Evolutionary conservation across 176 grass and related monocot species (phyloP).

Genomic region (Pontederia paniculata): DNA sequence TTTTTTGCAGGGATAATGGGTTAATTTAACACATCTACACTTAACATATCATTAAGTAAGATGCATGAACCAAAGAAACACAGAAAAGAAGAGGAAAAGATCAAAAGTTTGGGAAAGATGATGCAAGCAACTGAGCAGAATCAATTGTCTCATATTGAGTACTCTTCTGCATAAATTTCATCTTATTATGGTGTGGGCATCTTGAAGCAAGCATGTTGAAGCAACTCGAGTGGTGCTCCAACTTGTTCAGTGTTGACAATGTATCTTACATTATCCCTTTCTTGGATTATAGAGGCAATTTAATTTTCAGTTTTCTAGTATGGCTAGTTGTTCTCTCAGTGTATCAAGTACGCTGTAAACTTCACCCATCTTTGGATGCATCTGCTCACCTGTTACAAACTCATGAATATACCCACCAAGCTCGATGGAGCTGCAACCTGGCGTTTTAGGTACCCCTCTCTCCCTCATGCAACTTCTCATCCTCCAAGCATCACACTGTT

Average conservation of each 20-base stretch:
- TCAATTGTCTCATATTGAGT: too few species aligned
- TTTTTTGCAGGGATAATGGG: too few species aligned
- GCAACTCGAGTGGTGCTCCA: background rate
- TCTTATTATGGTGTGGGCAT: too few species aligned
- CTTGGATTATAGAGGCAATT: background rate
- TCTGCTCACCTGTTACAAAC: constrained; percentile 10
- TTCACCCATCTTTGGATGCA: constrained; percentile 8
- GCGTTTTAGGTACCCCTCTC: constrained; percentile 11
- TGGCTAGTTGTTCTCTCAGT: constrained; percentile 1
- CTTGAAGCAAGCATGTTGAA: background rate
- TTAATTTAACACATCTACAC: too few species aligned
- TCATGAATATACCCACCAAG: constrained; percentile 10
- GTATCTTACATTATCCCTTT: background rate
- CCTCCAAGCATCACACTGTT: constrained; percentile 4
- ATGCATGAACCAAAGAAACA: too few species aligned
- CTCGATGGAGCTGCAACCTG: constrained; percentile 24
- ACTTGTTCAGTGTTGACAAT: background rate
- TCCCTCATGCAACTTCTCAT: constrained; percentile 13
- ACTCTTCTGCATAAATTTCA: too few species aligned
- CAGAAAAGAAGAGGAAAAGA: too few species aligned
- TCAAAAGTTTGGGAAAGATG: too few species aligned
- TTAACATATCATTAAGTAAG: too few species aligned
- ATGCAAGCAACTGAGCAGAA: too few species aligned
- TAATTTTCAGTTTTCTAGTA: constrained; percentile 2
- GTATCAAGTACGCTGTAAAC: constrained; percentile 1